Percentiles rank a stretch among this genome's conserved stretches.
phyloP scores from a whole-genome alignment of 352 stramenopile genomes.

The Blastocystis sp. region DNA sequence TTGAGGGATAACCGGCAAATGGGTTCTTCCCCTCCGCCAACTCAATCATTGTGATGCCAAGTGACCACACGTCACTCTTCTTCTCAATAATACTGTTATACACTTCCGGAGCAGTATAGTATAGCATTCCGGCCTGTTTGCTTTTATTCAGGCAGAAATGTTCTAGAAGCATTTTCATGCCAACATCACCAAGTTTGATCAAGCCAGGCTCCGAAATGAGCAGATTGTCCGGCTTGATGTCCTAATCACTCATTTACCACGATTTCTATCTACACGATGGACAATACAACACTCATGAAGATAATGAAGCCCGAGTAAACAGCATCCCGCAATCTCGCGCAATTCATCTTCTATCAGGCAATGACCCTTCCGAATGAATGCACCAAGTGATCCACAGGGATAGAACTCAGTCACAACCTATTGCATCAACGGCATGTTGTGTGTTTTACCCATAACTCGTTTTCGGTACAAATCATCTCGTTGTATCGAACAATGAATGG shows the following conservation, averaged over 20 bases:
- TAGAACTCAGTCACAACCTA: constrained; percentile 72
- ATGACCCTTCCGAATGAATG: constrained; percentile 66
- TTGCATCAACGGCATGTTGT: background rate
- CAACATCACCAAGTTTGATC: constrained; percentile 72
- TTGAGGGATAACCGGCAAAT: constrained; percentile 83
- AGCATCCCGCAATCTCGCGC: constrained; percentile 28
- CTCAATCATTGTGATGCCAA: constrained; percentile 96
- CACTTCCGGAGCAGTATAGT: background rate
- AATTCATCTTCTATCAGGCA: background rate
- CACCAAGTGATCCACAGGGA: constrained; percentile 54
- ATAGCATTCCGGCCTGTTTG: constrained; percentile 83
- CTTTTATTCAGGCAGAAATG: constrained; percentile 94
- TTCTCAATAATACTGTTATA: background rate
- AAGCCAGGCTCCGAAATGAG: constrained; percentile 71
- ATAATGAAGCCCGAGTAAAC: constrained; percentile 34
- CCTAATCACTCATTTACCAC: constrained; percentile 71
- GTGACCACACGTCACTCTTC: constrained; percentile 88
- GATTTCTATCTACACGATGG: constrained; percentile 70
- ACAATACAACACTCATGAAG: constrained; percentile 69
- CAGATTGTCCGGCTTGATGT: constrained; percentile 73
- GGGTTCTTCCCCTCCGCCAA: constrained; percentile 94
- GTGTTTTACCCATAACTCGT: constrained; percentile 50
- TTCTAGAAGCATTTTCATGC: constrained; percentile 86
- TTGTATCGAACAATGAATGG: constrained; percentile 69
- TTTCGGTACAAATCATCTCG: constrained; percentile 61